phyloP scores from a whole-genome alignment of 2,329 filamentous ascomycete species.

The Hymenoscyphus linearis region DNA sequence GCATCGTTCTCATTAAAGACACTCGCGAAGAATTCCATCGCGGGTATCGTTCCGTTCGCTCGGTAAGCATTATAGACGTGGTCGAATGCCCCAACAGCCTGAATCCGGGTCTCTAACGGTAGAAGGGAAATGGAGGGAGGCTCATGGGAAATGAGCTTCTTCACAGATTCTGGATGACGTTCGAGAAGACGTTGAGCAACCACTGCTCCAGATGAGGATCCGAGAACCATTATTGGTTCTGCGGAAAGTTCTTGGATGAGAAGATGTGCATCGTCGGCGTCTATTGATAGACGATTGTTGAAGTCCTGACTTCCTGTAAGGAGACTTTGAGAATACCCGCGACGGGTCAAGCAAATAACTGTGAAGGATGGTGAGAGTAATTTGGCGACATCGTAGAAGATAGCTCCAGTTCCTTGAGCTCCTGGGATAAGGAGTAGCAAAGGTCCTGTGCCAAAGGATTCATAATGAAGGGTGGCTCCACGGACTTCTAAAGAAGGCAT shows the following conservation, averaged over 20 bases:
- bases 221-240: constrained; percentile 14
- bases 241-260: constrained; percentile 16
- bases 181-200: constrained; percentile 10
- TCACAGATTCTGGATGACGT: constrained; percentile 11
- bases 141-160: constrained; percentile 8
- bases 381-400: constrained; percentile 25
- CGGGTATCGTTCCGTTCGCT: background rate
- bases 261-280: constrained; percentile 30
- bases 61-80: constrained; percentile 11
- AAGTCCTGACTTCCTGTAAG: constrained; percentile 26
- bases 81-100: constrained; percentile 3
- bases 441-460: constrained; percentile 28
- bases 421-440: constrained; percentile 31
- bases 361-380: constrained; percentile 26
- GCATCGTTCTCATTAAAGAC: constrained; percentile 7
- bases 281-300: constrained; percentile 25
- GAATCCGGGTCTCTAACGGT: background rate
- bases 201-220: constrained; percentile 18
- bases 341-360: constrained; percentile 30
- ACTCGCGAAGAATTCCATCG: background rate
- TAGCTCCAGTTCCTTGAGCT: constrained; percentile 26
- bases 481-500: constrained; percentile 17
- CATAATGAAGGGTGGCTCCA: constrained; percentile 30
- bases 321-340: constrained; percentile 23
- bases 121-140: constrained; percentile 7